Evolutionary conservation across 2,329 filamentous ascomycete genomes (phyloP), one percentile per base, ranked within the genome.

Genomic region (Coccinonectria pachysandricola): DNA sequence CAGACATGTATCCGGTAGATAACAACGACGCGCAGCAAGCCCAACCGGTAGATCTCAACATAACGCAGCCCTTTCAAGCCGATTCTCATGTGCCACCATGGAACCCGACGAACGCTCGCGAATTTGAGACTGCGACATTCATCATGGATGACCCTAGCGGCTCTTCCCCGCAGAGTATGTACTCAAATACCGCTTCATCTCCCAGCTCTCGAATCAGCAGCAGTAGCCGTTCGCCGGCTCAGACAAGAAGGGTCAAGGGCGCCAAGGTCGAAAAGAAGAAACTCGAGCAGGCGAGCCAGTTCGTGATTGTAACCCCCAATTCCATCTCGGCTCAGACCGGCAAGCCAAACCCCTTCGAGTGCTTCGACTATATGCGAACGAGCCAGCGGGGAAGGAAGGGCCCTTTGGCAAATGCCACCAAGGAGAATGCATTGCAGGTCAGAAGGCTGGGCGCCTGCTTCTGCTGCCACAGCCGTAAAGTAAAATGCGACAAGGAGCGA

Each of bases 381-480:
- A 64, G 65, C 6, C 66, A 71, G 35, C 60, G 65, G 28, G 69
- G 69, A 2, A 59, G 69, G 26, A 73, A 73, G 41, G 69, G 69
- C 0, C 68, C 68, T 2, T 47, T 73, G 19, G 63, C 65, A 14
- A 56, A 63, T 23, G 60, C 65, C n/a, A 66, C 60, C 15, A 71
- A 71, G 43, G 57, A 69, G 46, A 64, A 57, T 23, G 69, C 69
- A 1, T 54, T 71, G 3, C 59, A 68, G 29, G 66, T 74, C 8
- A 60, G 69, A 10, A 59, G 67, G 16, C 47, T 58, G 4, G 68
- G 69, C 5, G 69, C 69, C 7, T 74, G 69, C 43, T 73, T 73
- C 52, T 70, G 66, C 50, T 74, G 69, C 41, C 67, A 69, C 41
- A 65, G 62, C 31, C 65, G 69, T 37, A 74, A 74, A 46, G 69